These are phyloP conservation scores for Ophiostoma sp. DNA, from an alignment of 2,329 filamentous ascomycete species.

Conservation along the genomic window DNA sequence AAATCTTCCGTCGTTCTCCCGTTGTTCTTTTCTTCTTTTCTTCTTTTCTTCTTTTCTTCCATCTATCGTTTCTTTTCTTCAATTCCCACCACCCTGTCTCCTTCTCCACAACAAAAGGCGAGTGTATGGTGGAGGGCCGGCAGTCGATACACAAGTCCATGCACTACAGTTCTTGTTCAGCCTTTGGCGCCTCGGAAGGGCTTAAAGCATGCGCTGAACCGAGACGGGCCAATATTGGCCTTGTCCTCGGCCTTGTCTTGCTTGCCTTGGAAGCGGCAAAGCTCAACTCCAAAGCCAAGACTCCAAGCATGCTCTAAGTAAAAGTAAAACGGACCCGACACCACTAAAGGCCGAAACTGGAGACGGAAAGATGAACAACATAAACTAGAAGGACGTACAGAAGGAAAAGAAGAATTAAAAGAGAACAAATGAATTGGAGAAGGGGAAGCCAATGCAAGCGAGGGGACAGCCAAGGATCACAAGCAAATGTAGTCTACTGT, in stretches of 20 bases:
- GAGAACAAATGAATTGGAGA: not conserved
- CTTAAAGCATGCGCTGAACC: not conserved
- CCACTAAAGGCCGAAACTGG: too few relatives aligned
- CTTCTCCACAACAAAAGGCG: constrained; percentile 3
- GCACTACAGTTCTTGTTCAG: not conserved
- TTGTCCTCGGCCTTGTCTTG: too few relatives aligned
- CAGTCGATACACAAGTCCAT: not conserved
- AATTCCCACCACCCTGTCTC: too few relatives aligned
- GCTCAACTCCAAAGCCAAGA: not conserved
- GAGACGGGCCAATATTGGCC: not conserved
- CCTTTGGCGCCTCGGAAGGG: constrained; percentile 2
- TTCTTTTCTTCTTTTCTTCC: not conserved
- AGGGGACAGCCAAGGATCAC: not conserved
- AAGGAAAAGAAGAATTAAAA: not conserved
- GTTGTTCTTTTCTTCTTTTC: not conserved
- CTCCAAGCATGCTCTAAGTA: not conserved
- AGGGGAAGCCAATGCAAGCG: not conserved
- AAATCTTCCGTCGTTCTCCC: not conserved
- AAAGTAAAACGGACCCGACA: not conserved
- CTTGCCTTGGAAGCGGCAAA: not conserved
- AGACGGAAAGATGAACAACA: not conserved
- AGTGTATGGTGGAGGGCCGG: not conserved
- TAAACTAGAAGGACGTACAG: not conserved
- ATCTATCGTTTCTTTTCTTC: not conserved
- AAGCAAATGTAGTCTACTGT: not conserved